Evolutionary conservation across 352 stramenopile genomes (phyloP).

Genomic region (Phytopythium litorale): DNA sequence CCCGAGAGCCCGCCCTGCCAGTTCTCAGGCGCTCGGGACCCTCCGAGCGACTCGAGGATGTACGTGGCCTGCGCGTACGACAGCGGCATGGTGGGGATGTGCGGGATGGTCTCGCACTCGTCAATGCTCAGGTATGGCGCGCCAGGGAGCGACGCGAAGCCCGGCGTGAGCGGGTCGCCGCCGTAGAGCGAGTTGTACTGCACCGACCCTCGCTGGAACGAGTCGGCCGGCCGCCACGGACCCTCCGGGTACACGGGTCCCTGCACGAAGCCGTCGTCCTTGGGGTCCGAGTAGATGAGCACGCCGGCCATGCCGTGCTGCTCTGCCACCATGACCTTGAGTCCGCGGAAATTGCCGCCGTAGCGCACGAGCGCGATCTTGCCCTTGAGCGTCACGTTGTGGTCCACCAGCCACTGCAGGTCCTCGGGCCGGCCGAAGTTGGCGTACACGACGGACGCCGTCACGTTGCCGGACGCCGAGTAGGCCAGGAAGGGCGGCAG

Average conservation of each 20-base stretch:
- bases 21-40: slow-evolving; percentile 30
- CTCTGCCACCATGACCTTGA: slow-evolving; percentile 68
- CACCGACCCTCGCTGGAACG: slow-evolving; percentile 65
- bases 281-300: slow-evolving; percentile 74
- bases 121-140: slow-evolving; percentile 33
- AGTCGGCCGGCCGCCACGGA: slow-evolving; percentile 47
- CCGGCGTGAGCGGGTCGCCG: slow-evolving; percentile 50
- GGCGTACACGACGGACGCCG: slow-evolving; percentile 66
- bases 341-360: slow-evolving; percentile 55
- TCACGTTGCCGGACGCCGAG: slow-evolving; percentile 59
- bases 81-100: slow-evolving; percentile 53
- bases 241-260: slow-evolving; percentile 61
- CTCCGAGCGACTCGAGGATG: slow-evolving; percentile 59
- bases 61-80: slow-evolving; percentile 70
- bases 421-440: slow-evolving; percentile 77
- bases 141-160: slow-evolving; percentile 36
- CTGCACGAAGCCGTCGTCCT: slow-evolving; percentile 56
- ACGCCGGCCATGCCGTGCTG: slow-evolving; percentile 39
- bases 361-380: slow-evolving; percentile 87
- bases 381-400: slow-evolving; percentile 56
- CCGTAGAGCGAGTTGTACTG: slow-evolving; percentile 70
- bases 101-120: slow-evolving; percentile 49
- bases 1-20: slow-evolving; percentile 59
- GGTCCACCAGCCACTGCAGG: slow-evolving; percentile 56
- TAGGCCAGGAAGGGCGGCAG: slow-evolving; percentile 80